Evolutionary conservation across 495 filamentous ascomycete genomes (phyloP), one percentile per base, ranked within the genome.

Genomic region (Lichenothelia convexa): DNA sequence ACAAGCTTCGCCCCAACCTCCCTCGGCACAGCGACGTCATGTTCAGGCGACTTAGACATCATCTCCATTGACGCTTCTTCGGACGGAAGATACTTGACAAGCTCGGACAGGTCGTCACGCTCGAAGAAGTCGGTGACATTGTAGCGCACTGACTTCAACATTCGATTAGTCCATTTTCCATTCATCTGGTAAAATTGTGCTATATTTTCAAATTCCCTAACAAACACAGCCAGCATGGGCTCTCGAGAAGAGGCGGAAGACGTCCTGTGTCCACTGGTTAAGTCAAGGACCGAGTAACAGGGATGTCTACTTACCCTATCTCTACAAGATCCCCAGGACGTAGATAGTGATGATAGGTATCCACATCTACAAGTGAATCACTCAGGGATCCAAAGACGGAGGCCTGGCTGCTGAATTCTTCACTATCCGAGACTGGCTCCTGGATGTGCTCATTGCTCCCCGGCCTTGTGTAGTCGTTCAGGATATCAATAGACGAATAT

Each of bases 311-410:
- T 35, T 60, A 75, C 69, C 43, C 43, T 5, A 84, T 43, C 40
- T 78, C 79, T 2, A 86, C 69, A 38, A 91, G 51, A 50, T 91
- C 84, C 9, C 84, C 84, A 5, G 71, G 64, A 20, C 70, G 56
- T 11, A 89, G 55, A 33, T 48, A 53, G 5, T 38, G 23, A 46
- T 15, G 16, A 42, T 38, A 12, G 22, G 24, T 16, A 24, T 18
- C 26, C 33, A 27, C n/a, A 36, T 24, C 24, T 32, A 35, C 33
- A 21, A 43, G 32, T 13, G n/a, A n/a, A n/a, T n/a, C n/a, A n/a
- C n/a, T n/a, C n/a, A n/a, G n/a, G n/a, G n/a, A n/a, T n/a, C n/a
- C n/a, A n/a, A n/a, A n/a, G n/a, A n/a, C n/a, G n/a, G n/a, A n/a
- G n/a, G n/a, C n/a, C n/a, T n/a, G n/a, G n/a, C n/a, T n/a, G n/a